Evolutionary conservation across 257 asterid species (phyloP), one percentile per base, ranked within the genome.

Genomic region (Paraleonurus japonicus): DNA sequence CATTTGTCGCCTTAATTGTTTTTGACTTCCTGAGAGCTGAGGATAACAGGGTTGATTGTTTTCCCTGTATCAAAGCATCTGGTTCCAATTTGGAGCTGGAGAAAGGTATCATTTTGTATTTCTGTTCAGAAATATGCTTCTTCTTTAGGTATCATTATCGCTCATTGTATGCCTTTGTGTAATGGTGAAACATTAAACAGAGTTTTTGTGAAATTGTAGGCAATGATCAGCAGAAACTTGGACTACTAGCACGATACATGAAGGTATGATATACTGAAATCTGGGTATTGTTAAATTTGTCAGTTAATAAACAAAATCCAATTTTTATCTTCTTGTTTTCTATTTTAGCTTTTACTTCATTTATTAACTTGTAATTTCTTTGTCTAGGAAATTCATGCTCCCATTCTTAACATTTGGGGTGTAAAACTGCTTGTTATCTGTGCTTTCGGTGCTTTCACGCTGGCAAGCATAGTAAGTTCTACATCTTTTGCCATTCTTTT

Each of bases 11-110:
- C 71, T 85, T 95, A 81, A 95, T 95, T 77, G 96, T 77, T 74
- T 92, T 92, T 27, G 99, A 95, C 87, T 95, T 92, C 81, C 82
- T 89, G 81, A 88, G 99, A 87, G 94, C 97, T 0, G 98, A 89
- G 85, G 96, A 87, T 82, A 88, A 86, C 67, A 80, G 99, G 78
- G 71, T 95, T 33, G 99, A 95, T 74, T 95, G 99, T 83, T 80
- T 89, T 79, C 99, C 99, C 8, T 95, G 99, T 73, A 65, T 90
- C 55, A 89, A 85, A 83, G 30, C 58, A 51, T 84, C 89, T 39
- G 74, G 85, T 77, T 85, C 90, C 23, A 82, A 84, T 83, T 72
- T 76, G 47, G 97, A 92, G 62, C 75, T 79, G 70, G 97, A 88
- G 17, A 82, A 83, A 79, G 98, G 98, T 95, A 85, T 68, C 61